Percentiles rank a stretch among this genome's conserved stretches.
These are phyloP conservation scores for Emmonsiellopsis sp. DNA, from an alignment of 2,329 filamentous ascomycete genomes.

Conservation along the genomic window DNA sequence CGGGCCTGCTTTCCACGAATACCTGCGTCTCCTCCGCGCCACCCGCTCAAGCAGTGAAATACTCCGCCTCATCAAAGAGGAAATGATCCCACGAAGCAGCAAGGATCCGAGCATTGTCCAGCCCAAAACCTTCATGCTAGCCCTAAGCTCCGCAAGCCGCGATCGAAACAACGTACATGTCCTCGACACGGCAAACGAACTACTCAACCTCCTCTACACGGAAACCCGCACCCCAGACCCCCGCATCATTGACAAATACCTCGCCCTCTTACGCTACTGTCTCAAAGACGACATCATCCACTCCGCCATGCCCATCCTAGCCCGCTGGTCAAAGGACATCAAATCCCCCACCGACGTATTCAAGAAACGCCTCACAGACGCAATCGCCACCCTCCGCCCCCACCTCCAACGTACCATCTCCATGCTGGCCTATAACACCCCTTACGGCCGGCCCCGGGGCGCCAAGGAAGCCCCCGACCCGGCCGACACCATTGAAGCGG, in stretches of 20 bases:
- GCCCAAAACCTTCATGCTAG: conserved; percentile 56
- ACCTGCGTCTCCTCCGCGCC: conserved; percentile 57
- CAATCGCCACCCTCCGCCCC: not conserved
- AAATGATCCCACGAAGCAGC: conserved; percentile 36
- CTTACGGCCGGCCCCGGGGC: not conserved
- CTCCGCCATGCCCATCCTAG: not conserved
- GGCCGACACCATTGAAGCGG: not conserved
- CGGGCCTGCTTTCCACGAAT: conserved; percentile 56
- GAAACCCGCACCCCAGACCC: conserved; percentile 19
- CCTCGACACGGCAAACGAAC: conserved; percentile 52
- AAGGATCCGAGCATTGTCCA: conserved; percentile 21
- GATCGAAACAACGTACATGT: conserved; percentile 68
- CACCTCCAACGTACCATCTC: not conserved
- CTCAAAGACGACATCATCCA: not conserved
- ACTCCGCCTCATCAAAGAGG: conserved; percentile 48
- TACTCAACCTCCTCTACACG: conserved; percentile 55
- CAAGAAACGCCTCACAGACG: not conserved
- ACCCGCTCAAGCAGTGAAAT: conserved; percentile 57
- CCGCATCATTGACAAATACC: conserved; percentile 21
- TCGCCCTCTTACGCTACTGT: conserved; percentile 15
- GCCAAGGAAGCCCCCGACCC: not conserved
- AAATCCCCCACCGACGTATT: not conserved
- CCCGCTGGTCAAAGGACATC: not conserved
- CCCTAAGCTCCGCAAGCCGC: conserved; percentile 62
- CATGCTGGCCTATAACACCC: not conserved